phyloP scores from a whole-genome alignment of 306 rosid genomes.

The Rubus parviflorus region DNA sequence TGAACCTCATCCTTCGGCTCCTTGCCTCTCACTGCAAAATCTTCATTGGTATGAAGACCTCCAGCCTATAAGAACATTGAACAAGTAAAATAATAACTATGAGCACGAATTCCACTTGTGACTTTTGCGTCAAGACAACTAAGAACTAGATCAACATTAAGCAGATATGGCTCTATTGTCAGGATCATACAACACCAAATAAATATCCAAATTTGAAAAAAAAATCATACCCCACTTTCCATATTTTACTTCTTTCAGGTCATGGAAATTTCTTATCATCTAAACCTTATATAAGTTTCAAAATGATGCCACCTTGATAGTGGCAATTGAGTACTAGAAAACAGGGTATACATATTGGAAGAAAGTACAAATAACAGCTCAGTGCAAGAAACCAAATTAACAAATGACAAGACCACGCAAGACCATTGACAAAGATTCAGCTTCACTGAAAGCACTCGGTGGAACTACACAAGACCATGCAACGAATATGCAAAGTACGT shows the following conservation, averaged over 20 bases:
- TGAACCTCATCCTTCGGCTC: slow-evolving; percentile 97
- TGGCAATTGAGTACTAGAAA: background rate
- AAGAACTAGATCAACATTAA: background rate
- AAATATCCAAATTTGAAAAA: background rate
- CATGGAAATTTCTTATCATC: background rate
- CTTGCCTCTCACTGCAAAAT: slow-evolving; percentile 83
- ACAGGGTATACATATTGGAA: background rate
- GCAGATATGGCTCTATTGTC: background rate
- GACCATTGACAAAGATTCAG: background rate
- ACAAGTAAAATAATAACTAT: background rate
- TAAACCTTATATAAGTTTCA: background rate
- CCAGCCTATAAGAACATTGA: slow-evolving; percentile 52
- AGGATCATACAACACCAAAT: background rate
- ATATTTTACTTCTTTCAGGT: background rate
- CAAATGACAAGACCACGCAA: too few relatives aligned
- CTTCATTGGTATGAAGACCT: slow-evolving; percentile 66
- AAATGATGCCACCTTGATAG: background rate
- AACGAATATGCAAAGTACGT: background rate
- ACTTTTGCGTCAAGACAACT: background rate
- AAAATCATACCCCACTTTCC: background rate
- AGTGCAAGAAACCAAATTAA: background rate
- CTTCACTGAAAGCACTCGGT: background rate
- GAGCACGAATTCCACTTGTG: background rate
- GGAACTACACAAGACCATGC: background rate
- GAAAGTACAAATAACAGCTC: background rate